Evolutionary conservation across 2,329 filamentous ascomycete species (phyloP).

Genomic region (Penicillium thymicola): DNA sequence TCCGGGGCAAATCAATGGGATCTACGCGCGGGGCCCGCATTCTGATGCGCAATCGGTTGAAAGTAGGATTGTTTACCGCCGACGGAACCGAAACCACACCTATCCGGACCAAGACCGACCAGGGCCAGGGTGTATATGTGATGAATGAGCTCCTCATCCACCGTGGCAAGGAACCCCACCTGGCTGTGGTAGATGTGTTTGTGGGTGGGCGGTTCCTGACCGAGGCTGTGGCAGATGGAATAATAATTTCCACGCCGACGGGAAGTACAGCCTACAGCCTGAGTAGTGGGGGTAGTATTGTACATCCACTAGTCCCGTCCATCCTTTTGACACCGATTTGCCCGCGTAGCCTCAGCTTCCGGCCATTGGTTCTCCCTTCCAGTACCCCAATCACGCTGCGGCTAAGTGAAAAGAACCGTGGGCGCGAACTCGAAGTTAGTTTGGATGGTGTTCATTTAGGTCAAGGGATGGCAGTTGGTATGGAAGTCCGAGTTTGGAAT

Average conservation of each 20-base stretch:
- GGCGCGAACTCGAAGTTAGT: constrained; percentile 72
- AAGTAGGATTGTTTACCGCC: constrained; percentile 77
- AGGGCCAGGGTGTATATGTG: constrained; percentile 58
- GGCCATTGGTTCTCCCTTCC: constrained; percentile 82
- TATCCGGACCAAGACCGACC: constrained; percentile 26
- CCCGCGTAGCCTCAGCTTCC: constrained; percentile 84
- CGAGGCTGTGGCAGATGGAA: constrained; percentile 90
- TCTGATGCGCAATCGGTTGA: constrained; percentile 79
- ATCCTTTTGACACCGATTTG: constrained; percentile 92
- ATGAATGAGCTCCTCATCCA: constrained; percentile 97
- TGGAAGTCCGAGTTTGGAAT: constrained; percentile 84
- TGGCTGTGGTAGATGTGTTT: constrained; percentile 87
- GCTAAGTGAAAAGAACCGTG: constrained; percentile 75
- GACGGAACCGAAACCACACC: constrained; percentile 58
- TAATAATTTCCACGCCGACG: constrained; percentile 89
- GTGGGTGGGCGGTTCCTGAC: constrained; percentile 87
- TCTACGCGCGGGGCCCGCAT: constrained; percentile 71
- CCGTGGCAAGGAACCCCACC: constrained; percentile 81
- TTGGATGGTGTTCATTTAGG: constrained; percentile 69
- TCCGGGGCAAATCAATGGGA: constrained; percentile 79
- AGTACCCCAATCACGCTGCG: constrained; percentile 79
- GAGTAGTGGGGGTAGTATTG: constrained; percentile 87
- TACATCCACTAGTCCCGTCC: constrained; percentile 86
- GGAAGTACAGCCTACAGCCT: constrained; percentile 94
- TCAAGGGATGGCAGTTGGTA: constrained; percentile 66